These are phyloP conservation scores for Candida awuae DNA, from an alignment of 805 yeast genomes.

Conservation along the genomic window DNA sequence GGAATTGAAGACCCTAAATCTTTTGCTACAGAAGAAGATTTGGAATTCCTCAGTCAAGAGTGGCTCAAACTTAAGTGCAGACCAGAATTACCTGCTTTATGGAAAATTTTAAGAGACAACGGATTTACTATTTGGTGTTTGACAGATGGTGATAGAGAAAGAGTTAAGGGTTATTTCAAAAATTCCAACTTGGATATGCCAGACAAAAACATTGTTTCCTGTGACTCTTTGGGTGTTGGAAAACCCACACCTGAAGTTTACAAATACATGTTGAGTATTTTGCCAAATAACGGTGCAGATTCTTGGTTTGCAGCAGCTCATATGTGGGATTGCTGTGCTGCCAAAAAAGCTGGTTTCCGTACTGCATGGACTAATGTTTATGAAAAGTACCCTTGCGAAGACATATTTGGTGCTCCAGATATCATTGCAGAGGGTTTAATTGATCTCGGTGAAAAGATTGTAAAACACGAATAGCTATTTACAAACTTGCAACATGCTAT, in stretches of 20 bases:
- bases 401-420: slow-evolving; percentile 26
- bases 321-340: slow-evolving; percentile 28
- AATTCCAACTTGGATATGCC: slow-evolving; percentile 23
- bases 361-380: slow-evolving; percentile 28
- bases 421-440: slow-evolving; percentile 23
- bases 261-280: slow-evolving; percentile 18
- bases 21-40: slow-evolving; percentile 24
- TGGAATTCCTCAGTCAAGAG: slow-evolving; percentile 18
- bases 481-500: too few relatives aligned
- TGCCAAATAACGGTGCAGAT: slow-evolving; percentile 21
- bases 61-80: slow-evolving; percentile 23
- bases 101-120: slow-evolving; percentile 21
- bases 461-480: too few relatives aligned
- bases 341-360: slow-evolving; percentile 24
- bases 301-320: slow-evolving; percentile 29
- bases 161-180: slow-evolving; percentile 24
- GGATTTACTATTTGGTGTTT: slow-evolving; percentile 28
- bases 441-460: slow-evolving; percentile 25
- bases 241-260: slow-evolving; percentile 25
- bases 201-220: slow-evolving; percentile 22
- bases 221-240: slow-evolving; percentile 25
- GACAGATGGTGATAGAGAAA: slow-evolving; percentile 23
- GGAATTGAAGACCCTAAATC: slow-evolving; percentile 23
- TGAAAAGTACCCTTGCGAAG: slow-evolving; percentile 24
- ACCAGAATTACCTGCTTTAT: slow-evolving; percentile 23